Evolutionary conservation across 257 asterid species (phyloP), one percentile per base, ranked within the genome.

Genomic region (Solanum medicagineum): DNA sequence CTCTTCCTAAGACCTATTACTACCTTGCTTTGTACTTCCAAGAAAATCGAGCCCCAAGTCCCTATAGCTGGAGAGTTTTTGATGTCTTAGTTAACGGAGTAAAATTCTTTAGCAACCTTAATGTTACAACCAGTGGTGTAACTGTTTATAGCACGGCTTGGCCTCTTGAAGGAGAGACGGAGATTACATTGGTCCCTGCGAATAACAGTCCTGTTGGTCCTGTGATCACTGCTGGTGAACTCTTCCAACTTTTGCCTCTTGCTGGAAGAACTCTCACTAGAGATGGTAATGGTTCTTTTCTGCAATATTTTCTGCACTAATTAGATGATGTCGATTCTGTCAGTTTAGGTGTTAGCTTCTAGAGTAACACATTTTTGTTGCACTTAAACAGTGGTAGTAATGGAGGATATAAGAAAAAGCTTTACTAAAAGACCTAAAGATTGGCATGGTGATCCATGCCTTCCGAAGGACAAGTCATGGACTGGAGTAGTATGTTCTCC

Each of bases 391-490:
- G 99, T 86, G 87, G 89, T 83, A 88, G 97, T 91, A 22, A 91
- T 96, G 89, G 91, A 93, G 65, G 93, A 90, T 16, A 54, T 94
- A 84, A 85, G 68, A 22, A 81, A 81, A 65, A 88, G 73, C 69
- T 54, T 93, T 22, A 42, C 68, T 17, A 90, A 92, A 12, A 85
- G 36, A 1, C 97, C 97, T 6, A 92, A 85, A 66, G 97, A 95
- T 89, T 95, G 99, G 99, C 24, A 81, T 7, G 99, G 98, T 47
- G 99, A 96, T 92, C 99, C 99, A 1, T 96, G 99, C 87, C 70
- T 92, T 71, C 98, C 98, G 2, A 55, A 84, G 49, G 93, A 80
- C 62, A 77, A 91, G 73, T 60, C 94, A 6, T 96, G 99, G 99
- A 89, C 93, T 16, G 98, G 98, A 68, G 86, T 96, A 77, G 44